A percentile compares a stretch with the other conserved stretches of the same genome.
Evolutionary conservation across 1,139 yeast genomes (phyloP).

Genomic region (Keqinozyma sinolaborantium): DNA sequence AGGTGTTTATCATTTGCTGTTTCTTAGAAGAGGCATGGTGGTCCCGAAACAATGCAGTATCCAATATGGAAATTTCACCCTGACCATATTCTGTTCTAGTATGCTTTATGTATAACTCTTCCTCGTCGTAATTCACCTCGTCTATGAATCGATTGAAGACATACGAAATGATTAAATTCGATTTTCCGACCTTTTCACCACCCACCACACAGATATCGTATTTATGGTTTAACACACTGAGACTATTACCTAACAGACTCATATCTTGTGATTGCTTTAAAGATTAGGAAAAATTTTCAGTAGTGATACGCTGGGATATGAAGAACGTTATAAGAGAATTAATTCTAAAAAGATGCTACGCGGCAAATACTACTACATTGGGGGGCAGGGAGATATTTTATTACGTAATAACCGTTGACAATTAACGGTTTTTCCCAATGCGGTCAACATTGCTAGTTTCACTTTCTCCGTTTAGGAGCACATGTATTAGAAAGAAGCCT

Average conservation of each 20-base stretch:
- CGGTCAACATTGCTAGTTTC: background rate
- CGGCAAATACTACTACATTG: background rate
- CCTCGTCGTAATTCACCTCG: constrained; percentile 18
- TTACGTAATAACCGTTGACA: background rate
- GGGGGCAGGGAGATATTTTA: background rate
- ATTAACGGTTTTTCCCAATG: background rate
- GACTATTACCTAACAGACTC: constrained; percentile 11
- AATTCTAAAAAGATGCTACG: too few species aligned
- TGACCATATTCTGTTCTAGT: constrained; percentile 9
- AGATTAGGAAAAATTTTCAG: too few species aligned
- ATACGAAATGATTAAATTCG: constrained; percentile 24
- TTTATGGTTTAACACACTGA: constrained; percentile 19
- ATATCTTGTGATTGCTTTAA: too few species aligned
- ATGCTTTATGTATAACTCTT: constrained; percentile 29
- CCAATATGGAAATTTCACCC: constrained; percentile 27
- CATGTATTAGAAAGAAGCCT: too few species aligned
- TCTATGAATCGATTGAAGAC: constrained; percentile 20
- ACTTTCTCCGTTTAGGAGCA: too few species aligned
- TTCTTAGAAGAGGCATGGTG: constrained; percentile 23
- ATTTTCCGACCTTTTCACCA: constrained; percentile 24
- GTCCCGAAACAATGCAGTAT: constrained; percentile 22
- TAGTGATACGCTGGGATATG: too few species aligned
- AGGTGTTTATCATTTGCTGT: constrained; percentile 27
- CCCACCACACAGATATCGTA: constrained; percentile 37
- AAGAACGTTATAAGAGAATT: too few species aligned